Evolutionary conservation across 345 rosid genomes (phyloP), one percentile per base, ranked within the genome.

Genomic region (Rhizophora mangle): DNA sequence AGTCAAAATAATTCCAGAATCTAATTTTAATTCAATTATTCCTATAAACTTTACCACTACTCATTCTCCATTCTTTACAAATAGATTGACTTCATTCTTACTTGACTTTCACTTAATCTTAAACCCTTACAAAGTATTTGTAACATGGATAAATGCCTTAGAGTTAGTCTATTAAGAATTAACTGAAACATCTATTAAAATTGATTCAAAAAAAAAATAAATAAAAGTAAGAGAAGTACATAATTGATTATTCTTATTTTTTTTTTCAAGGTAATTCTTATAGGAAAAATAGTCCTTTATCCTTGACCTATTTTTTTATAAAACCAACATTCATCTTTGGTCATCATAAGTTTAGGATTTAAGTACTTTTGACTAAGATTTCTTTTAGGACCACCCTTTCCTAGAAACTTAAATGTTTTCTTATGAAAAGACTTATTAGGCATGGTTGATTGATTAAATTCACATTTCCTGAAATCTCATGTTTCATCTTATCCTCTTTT

Each of bases 311-410:
- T 26, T n/a, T 20, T 8, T 29, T 64, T 39, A 19, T 34, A 64
- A 22, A 64, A 64, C 56, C 32, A 64, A 10, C 19, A 39, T 4
- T 64, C n/a, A 64, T 43, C 31, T 64, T 46, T 64, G 34, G 8
- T 46, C 2, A 64, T 64, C 7, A 18, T 31, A 39, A n/a, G 18
- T 19, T 64, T 46, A 18, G 32, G 68, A n/a, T 56, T 56, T 2
- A 4, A 1, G 10, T 10, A 8, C 2, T 8, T 22, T 2, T 64
- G 11, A 64, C 6, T 22, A 0, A 6, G 8, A 37, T 21, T 64
- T 13, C 24, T 24, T 26, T 64, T 6, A 34, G 5, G 6, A 15
- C 37, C 22, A 24, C 22, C 0, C 1, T 24, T 22, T 36, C 24
- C 46, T 6, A 5, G 18, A 10, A 15, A 21, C 2, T 11, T 11